Evolutionary conservation across 2,329 filamentous ascomycete species (phyloP).

Genomic region (Aureobasidium vineae): DNA sequence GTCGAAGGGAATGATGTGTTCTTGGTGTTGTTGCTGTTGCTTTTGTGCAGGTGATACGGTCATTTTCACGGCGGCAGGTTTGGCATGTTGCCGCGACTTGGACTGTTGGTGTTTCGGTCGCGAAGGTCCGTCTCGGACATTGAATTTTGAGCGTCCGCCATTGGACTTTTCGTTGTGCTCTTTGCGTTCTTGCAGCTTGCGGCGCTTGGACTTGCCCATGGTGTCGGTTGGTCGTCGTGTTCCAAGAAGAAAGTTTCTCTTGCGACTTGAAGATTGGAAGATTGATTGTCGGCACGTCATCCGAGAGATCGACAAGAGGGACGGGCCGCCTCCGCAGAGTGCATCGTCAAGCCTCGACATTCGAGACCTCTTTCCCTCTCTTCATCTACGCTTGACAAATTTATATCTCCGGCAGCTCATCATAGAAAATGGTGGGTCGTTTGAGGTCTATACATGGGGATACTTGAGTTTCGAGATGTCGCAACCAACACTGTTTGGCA

Average conservation of each 20-base stretch:
- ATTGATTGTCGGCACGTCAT: neutral
- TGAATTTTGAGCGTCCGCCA: neutral
- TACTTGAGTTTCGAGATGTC: too few species aligned
- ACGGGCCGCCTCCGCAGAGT: neutral
- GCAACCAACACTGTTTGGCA: too few species aligned
- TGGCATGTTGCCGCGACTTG: constrained; percentile 5
- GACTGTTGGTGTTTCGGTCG: constrained; percentile 9
- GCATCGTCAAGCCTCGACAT: neutral
- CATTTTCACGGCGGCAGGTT: neutral
- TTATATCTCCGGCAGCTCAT: neutral
- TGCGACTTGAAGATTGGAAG: neutral
- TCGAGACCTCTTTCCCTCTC: neutral
- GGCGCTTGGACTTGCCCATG: constrained; percentile 20
- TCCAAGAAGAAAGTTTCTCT: neutral
- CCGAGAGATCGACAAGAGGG: neutral
- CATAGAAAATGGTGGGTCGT: neutral
- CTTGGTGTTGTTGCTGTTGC: constrained; percentile 29
- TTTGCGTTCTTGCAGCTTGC: constrained; percentile 19
- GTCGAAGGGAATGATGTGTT: constrained; percentile 65
- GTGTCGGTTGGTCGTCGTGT: neutral
- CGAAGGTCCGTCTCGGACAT: constrained; percentile 6
- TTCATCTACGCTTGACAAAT: neutral
- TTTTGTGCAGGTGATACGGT: neutral
- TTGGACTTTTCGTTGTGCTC: constrained; percentile 7
- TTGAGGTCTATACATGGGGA: too few species aligned